A percentile compares a stretch with the other conserved stretches of the same genome.
Conservation (phyloP, 306 rosid species). For the Vigna unguiculata region DNA sequence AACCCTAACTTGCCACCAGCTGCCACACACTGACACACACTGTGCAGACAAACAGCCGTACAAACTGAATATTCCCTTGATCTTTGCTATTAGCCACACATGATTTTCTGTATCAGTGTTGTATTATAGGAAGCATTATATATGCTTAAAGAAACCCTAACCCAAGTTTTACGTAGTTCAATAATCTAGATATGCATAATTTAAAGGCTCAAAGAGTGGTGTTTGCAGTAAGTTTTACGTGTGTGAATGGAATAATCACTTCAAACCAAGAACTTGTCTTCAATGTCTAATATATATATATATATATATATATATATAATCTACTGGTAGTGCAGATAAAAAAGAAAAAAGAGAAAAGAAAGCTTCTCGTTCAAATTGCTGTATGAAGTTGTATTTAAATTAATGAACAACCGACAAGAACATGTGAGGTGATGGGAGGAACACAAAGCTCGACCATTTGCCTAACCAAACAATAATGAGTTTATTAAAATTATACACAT, state of each 20-base stretch:
- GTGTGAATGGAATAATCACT: neutral
- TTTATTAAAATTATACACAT: conserved; percentile 11
- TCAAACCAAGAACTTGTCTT: conserved; percentile 32
- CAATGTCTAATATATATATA: neutral
- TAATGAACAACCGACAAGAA: conserved; percentile 49
- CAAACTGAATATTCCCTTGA: conserved; percentile 46
- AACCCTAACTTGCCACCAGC: conserved; percentile 45
- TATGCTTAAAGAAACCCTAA: conserved; percentile 17
- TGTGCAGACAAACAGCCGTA: conserved; percentile 36
- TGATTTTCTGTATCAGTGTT: conserved; percentile 32
- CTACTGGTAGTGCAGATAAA: conserved; percentile 5
- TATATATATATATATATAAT: neutral
- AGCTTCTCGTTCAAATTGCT: conserved; percentile 20
- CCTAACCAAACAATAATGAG: conserved; percentile 35
- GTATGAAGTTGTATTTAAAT: conserved; percentile 41
- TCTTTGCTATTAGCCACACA: conserved; percentile 40
- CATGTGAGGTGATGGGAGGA: conserved; percentile 56
- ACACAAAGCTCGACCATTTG: conserved; percentile 54
- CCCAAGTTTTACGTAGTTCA: conserved; percentile 29
- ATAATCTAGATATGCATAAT: conserved; percentile 3
- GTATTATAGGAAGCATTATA: conserved; percentile 33
- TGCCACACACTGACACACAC: conserved; percentile 32
- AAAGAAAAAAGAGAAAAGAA: neutral
- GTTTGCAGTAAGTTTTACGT: conserved; percentile 28
- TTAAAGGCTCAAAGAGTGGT: conserved; percentile 22